Evolutionary conservation across 148 eudicot species (phyloP).

Genomic region (Rhododendron griersonianum): DNA sequence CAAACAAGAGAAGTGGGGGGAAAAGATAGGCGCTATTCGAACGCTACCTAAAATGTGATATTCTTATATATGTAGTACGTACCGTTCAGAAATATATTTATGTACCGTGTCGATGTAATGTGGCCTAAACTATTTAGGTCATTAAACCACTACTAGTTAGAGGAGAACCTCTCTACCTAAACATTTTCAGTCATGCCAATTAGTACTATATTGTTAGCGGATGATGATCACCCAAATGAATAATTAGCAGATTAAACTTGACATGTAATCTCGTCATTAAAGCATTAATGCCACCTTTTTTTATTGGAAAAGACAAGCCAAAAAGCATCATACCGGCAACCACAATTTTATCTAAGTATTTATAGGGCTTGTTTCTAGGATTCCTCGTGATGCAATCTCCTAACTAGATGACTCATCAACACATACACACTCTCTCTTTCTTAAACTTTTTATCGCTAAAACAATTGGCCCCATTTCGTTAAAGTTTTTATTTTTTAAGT

Average conservation of each 20-base stretch:
- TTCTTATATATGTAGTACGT: not conserved
- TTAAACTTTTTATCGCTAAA: not conserved
- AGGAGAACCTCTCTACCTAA: not conserved
- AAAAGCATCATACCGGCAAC: not conserved
- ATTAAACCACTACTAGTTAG: not conserved
- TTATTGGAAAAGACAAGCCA: not conserved
- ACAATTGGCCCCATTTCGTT: too few species aligned
- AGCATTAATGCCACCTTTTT: slow-evolving; percentile 5
- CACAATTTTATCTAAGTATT: not conserved
- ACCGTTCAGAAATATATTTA: not conserved
- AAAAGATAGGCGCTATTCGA: not conserved
- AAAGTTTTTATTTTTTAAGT: too few species aligned
- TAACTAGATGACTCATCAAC: not conserved
- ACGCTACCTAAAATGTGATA: not conserved
- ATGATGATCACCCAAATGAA: not conserved
- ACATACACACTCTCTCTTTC: not conserved
- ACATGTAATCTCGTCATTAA: slow-evolving; percentile 1
- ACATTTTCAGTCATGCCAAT: not conserved
- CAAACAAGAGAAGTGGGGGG: too few species aligned
- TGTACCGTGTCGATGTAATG: not conserved
- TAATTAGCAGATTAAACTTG: not conserved
- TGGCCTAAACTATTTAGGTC: slow-evolving; percentile 1
- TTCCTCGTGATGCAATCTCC: not conserved
- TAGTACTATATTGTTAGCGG: not conserved
- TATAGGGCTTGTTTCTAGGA: not conserved